phyloP scores from a whole-genome alignment of 441 rosid genomes.

The Daphne laureola region DNA sequence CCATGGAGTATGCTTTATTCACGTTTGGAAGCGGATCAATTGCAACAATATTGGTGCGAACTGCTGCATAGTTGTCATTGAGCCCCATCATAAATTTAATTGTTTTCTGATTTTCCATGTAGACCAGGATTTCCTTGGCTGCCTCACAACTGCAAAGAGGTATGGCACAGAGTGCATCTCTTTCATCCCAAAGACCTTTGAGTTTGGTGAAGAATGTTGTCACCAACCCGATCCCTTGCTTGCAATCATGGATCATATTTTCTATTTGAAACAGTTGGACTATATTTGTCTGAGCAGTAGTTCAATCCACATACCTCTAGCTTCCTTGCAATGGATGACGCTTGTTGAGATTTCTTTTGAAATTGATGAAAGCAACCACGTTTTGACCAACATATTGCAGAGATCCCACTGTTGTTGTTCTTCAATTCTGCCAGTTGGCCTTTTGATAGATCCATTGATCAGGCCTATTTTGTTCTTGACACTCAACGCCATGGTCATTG shows the following conservation, averaged over 20 bases:
- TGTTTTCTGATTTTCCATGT: slow-evolving; percentile 5
- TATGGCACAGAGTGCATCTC: background rate
- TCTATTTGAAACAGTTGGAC: no score
- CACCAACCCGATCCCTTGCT: slow-evolving; percentile 1
- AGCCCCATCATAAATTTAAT: slow-evolving; percentile 15
- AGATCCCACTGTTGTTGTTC: background rate
- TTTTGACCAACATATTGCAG: background rate
- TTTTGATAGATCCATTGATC: background rate
- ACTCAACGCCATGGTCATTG: slow-evolving; percentile 4
- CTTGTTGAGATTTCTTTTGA: slow-evolving; percentile 3
- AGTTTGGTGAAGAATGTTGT: slow-evolving; percentile 6
- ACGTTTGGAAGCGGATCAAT: no score
- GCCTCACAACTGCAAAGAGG: background rate
- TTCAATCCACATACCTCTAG: background rate
- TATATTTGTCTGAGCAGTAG: background rate
- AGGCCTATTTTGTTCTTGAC: background rate
- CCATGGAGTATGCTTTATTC: no score
- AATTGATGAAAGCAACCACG: background rate
- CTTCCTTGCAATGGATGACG: background rate
- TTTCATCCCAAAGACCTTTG: slow-evolving; percentile 5
- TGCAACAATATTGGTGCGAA: background rate
- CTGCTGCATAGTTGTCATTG: background rate
- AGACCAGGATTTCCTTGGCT: background rate
- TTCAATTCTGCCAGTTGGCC: background rate
- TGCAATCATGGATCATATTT: slow-evolving; percentile 11